A percentile compares a stretch with the other conserved stretches of the same genome.
phyloP scores from a whole-genome alignment of 176 grass and related monocot genomes.

The Avena eriantha region DNA sequence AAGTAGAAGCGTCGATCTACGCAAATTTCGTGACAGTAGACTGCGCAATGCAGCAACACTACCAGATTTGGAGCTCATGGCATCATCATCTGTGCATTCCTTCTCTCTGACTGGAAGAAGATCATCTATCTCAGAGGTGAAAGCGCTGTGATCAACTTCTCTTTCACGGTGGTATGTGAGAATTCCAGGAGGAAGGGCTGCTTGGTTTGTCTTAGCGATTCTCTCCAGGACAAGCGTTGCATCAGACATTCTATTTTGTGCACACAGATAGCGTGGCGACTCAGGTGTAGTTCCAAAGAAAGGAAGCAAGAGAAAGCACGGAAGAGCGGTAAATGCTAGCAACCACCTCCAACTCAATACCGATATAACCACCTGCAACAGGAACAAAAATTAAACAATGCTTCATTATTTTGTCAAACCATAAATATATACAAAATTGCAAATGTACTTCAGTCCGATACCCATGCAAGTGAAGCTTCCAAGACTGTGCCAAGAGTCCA shows the following conservation, averaged over 20 bases:
- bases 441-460: conserved; percentile 27
- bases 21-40: conserved; percentile 63
- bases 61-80: conserved; percentile 43
- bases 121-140: conserved; percentile 47
- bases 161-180: conserved; percentile 47
- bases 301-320: conserved; percentile 68
- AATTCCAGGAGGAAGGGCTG: conserved; percentile 69
- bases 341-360: conserved; percentile 77
- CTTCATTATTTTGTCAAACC: background rate
- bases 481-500: conserved; percentile 74
- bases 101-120: conserved; percentile 47
- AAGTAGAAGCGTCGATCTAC: conserved; percentile 78
- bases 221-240: conserved; percentile 68
- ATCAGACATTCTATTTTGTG: conserved; percentile 58
- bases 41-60: conserved; percentile 43
- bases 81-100: conserved; percentile 30
- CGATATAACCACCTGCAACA: conserved; percentile 55
- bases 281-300: conserved; percentile 67
- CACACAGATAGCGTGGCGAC: conserved; percentile 82
- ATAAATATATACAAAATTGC: conserved; percentile 10
- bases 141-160: conserved; percentile 32
- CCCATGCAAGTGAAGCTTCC: conserved; percentile 82
- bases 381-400: conserved; percentile 14
- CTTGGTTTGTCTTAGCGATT: conserved; percentile 61
- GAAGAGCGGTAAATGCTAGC: conserved; percentile 68